Evolutionary conservation across 2,329 filamentous ascomycete species (phyloP).

Genomic region (Thermoascus crustaceus): DNA sequence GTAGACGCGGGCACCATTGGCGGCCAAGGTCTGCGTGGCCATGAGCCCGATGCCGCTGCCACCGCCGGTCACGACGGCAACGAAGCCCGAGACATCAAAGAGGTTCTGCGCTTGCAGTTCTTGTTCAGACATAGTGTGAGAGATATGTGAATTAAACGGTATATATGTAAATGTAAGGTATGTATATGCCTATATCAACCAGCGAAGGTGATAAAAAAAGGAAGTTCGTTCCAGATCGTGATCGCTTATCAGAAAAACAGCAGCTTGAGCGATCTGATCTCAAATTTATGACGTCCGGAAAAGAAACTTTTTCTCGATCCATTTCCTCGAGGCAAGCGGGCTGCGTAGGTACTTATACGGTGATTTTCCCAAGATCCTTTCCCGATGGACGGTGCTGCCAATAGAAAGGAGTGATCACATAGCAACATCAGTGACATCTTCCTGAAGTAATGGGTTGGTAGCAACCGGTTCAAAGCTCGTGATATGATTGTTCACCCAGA

Average conservation of each 20-base stretch:
- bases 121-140: constrained; percentile 11
- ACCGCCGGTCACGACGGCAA: constrained; percentile 39
- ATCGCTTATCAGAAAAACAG: neutral
- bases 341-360: neutral
- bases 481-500: too few species aligned
- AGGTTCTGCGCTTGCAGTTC: constrained; percentile 19
- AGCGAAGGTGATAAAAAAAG: too few species aligned
- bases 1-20: constrained; percentile 43
- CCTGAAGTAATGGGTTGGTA: neutral
- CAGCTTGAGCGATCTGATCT: neutral
- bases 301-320: neutral
- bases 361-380: neutral
- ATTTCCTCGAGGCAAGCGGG: neutral
- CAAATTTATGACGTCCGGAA: neutral
- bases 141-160: too few species aligned
- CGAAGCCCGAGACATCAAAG: constrained; percentile 22
- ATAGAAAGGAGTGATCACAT: neutral
- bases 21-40: constrained; percentile 39
- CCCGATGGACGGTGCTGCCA: neutral
- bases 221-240: too few species aligned
- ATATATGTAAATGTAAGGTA: too few species aligned
- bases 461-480: too few species aligned
- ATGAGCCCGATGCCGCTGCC: constrained; percentile 42
- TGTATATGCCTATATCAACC: neutral
- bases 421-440: constrained; percentile 1